These are phyloP conservation scores for Hypoxylon sp. DNA, from an alignment of 2,329 filamentous ascomycete species.

Conservation along the genomic window DNA sequence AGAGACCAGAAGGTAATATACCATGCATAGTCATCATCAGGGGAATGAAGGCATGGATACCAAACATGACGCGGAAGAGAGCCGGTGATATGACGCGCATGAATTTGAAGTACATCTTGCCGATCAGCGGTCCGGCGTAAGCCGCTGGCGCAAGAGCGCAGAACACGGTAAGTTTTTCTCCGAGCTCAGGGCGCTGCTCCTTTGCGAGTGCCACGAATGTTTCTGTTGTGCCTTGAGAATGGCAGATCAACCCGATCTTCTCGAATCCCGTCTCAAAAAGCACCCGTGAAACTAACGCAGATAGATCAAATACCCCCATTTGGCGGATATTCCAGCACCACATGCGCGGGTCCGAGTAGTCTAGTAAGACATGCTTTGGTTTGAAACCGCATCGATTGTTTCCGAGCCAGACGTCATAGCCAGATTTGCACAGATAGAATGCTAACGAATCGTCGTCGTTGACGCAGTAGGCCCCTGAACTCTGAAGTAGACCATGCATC, in stretches of 20 bases:
- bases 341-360: slow-evolving; percentile 86
- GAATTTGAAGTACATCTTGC: slow-evolving; percentile 92
- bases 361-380: slow-evolving; percentile 80
- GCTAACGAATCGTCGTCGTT: slow-evolving; percentile 92
- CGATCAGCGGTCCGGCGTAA: slow-evolving; percentile 88
- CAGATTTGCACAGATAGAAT: slow-evolving; percentile 91
- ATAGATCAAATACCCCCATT: slow-evolving; percentile 91
- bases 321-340: slow-evolving; percentile 97
- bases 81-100: slow-evolving; percentile 84
- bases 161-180: slow-evolving; percentile 87
- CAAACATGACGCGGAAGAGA: slow-evolving; percentile 86
- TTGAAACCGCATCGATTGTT: slow-evolving; percentile 92
- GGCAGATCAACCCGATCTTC: slow-evolving; percentile 85
- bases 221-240: slow-evolving; percentile 93
- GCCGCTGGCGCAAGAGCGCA: slow-evolving; percentile 92
- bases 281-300: slow-evolving; percentile 84
- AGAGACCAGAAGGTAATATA: slow-evolving; percentile 75
- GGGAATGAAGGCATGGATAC: slow-evolving; percentile 93
- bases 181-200: slow-evolving; percentile 88
- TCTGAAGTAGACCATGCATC: slow-evolving; percentile 91
- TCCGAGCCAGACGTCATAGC: slow-evolving; percentile 95
- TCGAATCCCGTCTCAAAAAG: slow-evolving; percentile 85
- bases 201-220: slow-evolving; percentile 90
- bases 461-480: slow-evolving; percentile 87
- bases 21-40: slow-evolving; percentile 90